Base-by-base conservation (phyloP, 805 yeast genomes). In the Myxozyma neotropica region DNA sequence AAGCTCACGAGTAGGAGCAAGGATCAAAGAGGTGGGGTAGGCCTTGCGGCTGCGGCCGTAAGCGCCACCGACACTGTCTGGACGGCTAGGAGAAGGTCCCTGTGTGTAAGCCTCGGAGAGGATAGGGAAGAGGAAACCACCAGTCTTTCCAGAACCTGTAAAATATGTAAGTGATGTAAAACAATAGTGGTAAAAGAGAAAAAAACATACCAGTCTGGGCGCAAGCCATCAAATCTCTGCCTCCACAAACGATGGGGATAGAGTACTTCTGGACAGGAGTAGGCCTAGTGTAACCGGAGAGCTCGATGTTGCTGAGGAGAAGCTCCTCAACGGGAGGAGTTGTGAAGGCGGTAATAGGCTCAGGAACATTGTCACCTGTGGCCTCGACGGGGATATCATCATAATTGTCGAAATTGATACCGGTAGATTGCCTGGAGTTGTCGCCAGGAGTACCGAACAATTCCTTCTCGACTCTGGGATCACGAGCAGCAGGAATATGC, bases 301-400 rank as follows among this genome's bases (percentile, higher is more conserved):
- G 80, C 68, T 80, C 80, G 67, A 95, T 88, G 80, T 93, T 95
- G 75, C 88, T 90, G 66, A 95, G 85, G 70, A 94, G 81, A 69
- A 93, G 82, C 54, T 78, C 77, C 72, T 92, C 97, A 74, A 95
- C 83, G 57, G 98, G 98, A 66, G 98, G 98, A 64, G 91, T 74
- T 59, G 94, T 88, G 77, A 94, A 94, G 56, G 87, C 79, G 64
- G 86, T 77, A 69, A 94, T 88, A 66, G 97, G 91, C 73, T 92
- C 98, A 63, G 99, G 99, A 57, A 90, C 96, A 62, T 87, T 84
- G 40, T 87, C 87, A 78, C 99, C 99, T 50, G 96, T 78, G 51
- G 97, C 99, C 78, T 94, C 98, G 65, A 94, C 97, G 62, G 99
- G 99, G 66, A 94, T 94, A 61, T 95, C 98, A 75, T 94, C 99